Base-by-base conservation (phyloP, 768 basidiomycete genomes). In the Suillus lakei region DNA sequence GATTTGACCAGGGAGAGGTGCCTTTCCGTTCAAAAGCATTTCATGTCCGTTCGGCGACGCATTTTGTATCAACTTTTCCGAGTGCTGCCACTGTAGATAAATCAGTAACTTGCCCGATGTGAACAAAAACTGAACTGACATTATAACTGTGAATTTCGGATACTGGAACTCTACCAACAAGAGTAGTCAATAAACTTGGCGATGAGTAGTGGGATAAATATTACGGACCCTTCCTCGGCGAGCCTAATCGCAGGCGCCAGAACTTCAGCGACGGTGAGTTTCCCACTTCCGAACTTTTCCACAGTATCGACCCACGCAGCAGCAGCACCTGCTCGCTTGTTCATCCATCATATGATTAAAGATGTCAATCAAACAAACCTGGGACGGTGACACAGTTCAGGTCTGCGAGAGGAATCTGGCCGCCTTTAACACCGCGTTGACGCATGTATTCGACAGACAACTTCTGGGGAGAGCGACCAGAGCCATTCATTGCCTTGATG, bases 301-400 rank as follows among this genome's bases (percentile, higher is more conserved):
- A 98, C 83, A 0, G 95, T 92, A 76, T 98, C 98, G 21, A 93
- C 82, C 96, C 97, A 99, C 18, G 95, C 95, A 39, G 95, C 93
- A 4, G 96, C 93, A n/a, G 93, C 91, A 60, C 97, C 96, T 86
- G 73, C 36, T 73, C 28, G 72, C 77, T 38, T 32, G 16, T 53
- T 43, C 64, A 64, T 18, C 43, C 44, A 67, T 23, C 39, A 10
- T 32, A 12, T 63, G 70, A 39, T 12, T 61, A 28, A 65, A 5
- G 38, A 7, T 4, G 15, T 54, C 28, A 15, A n/a, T 43, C 28
- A 58, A 43, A 43, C 1, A 56, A 41, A 86, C 92, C 91, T 70
- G 93, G 93, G 15, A 95, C 93, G 4, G 93, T 94, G n/a, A 95
- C 93, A n/a, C 91, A 84, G 74, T 98, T 98, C 46, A 97, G 80